These are phyloP conservation scores for Russula compacta DNA, from an alignment of 768 basidiomycete genomes.

Conservation along the genomic window DNA sequence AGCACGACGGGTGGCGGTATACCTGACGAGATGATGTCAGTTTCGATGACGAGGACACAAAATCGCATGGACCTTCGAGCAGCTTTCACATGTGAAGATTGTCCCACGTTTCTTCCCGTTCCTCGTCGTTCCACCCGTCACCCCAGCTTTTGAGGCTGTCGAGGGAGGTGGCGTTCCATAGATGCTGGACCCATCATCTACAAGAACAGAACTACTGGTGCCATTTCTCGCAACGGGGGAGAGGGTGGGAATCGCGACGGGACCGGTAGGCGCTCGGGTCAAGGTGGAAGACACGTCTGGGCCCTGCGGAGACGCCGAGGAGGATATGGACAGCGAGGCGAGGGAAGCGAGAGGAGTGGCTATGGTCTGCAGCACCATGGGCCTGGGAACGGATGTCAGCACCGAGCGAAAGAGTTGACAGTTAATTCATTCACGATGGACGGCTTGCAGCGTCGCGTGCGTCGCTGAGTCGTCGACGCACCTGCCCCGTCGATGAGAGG, in stretches of 20 bases:
- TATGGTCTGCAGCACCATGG: slow-evolving; percentile 30
- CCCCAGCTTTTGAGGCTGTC: slow-evolving; percentile 19
- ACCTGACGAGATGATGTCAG: slow-evolving; percentile 36
- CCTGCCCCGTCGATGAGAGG: slow-evolving; percentile 60
- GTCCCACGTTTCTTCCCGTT: slow-evolving; percentile 70
- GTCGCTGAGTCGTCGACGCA: slow-evolving; percentile 65
- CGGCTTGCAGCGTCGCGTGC: slow-evolving; percentile 69
- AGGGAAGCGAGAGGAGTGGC: slow-evolving; percentile 33
- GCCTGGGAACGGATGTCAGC: slow-evolving; percentile 22
- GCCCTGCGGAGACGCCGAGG: slow-evolving; percentile 25
- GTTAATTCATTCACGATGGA: slow-evolving; percentile 49
- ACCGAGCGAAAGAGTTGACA: not conserved
- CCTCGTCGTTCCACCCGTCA: slow-evolving; percentile 27
- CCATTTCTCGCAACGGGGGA: not conserved
- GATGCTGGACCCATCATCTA: slow-evolving; percentile 20
- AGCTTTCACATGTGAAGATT: slow-evolving; percentile 88
- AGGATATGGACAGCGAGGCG: slow-evolving; percentile 36
- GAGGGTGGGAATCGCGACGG: slow-evolving; percentile 8
- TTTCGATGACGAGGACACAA: not conserved
- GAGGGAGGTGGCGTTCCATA: slow-evolving; percentile 11
- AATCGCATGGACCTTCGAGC: slow-evolving; percentile 63
- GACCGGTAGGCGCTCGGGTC: slow-evolving; percentile 16
- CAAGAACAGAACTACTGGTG: slow-evolving; percentile 10
- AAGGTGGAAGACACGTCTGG: slow-evolving; percentile 21
- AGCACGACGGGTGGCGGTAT: slow-evolving; percentile 86